Base-by-base conservation (phyloP, 2,329 filamentous ascomycete species). In the Calonectria crousiana region DNA sequence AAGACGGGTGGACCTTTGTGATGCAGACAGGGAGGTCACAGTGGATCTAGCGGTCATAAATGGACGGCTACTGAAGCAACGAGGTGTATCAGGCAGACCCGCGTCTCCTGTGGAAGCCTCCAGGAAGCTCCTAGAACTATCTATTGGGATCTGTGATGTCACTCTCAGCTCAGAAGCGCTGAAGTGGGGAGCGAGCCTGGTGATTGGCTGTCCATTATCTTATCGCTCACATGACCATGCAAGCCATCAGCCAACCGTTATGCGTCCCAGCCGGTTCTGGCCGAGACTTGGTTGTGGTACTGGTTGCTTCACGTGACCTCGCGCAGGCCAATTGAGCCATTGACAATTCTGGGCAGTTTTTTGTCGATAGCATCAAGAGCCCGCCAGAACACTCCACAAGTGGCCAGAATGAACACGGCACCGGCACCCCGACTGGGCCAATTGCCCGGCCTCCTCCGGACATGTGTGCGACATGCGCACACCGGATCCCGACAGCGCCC, bases 401-500 rank as follows among this genome's bases (percentile, higher is more conserved):
- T 75, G 74, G 77, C 76, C 71, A 83, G 81, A 76, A 85, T 88
- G 83, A 86, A 85, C 77, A 79, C 83, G 79, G 82, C 80, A 79
- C 75, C 81, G 53, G 76, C 78, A 68, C 79, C 82, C 69, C 81
- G 82, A 58, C 77, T 88, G 74, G 84, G 84, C 81, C 86, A 84
- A 81, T 84, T 89, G 81, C 85, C 87, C 34, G 83, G 84, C 74
- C 79, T 87, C 65, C 80, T 86, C 49, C 82, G 84, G 77, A 84
- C 84, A 75, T 87, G 84, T 77, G 79, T 87, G 76, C 88, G 88
- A 72, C 82, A 86, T 72, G 84, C 79, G 32, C 81, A 83, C 67
- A 79, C 78, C 18, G 75, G 74, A 32, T 74, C 77, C 68, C 72
- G 76, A 53, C 78, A 78, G 72, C 72, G 74, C 44, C 68, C 76